Evolutionary conservation across 1,139 yeast species (phyloP).

Genomic region (Magnusiomyces paraingens): DNA sequence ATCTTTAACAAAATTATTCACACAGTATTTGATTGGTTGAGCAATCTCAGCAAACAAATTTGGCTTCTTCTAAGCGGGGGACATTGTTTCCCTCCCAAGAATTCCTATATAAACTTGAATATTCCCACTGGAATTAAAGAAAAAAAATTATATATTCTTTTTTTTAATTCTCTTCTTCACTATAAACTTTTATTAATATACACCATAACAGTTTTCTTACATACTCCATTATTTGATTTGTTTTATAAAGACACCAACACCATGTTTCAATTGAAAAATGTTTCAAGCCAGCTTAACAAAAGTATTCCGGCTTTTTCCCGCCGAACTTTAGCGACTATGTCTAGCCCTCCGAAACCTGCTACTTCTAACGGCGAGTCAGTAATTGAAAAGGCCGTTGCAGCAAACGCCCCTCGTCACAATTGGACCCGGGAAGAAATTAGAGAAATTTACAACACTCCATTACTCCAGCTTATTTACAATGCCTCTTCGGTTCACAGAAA

Average conservation of each 20-base stretch:
- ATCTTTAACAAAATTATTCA: neutral
- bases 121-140: neutral
- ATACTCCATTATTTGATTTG: no score
- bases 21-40: neutral
- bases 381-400: conserved; percentile 12
- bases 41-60: neutral
- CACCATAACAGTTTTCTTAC: no score
- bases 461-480: conserved; percentile 50
- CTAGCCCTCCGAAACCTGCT: neutral
- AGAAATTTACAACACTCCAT: conserved; percentile 57
- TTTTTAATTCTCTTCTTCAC: neutral
- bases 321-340: no score
- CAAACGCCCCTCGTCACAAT: conserved; percentile 29
- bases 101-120: neutral
- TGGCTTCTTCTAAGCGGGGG: neutral
- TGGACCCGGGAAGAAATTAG: conserved; percentile 60
- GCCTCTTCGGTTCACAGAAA: conserved; percentile 63
- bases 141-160: no score
- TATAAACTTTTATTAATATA: no score
- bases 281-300: neutral
- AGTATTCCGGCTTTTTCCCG: neutral
- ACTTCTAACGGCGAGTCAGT: neutral
- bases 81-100: neutral
- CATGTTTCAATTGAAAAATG: neutral
- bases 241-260: neutral